Evolutionary conservation across 192 early-diverging fungal species (phyloP).

Genomic region (Entomortierella parvispora): DNA sequence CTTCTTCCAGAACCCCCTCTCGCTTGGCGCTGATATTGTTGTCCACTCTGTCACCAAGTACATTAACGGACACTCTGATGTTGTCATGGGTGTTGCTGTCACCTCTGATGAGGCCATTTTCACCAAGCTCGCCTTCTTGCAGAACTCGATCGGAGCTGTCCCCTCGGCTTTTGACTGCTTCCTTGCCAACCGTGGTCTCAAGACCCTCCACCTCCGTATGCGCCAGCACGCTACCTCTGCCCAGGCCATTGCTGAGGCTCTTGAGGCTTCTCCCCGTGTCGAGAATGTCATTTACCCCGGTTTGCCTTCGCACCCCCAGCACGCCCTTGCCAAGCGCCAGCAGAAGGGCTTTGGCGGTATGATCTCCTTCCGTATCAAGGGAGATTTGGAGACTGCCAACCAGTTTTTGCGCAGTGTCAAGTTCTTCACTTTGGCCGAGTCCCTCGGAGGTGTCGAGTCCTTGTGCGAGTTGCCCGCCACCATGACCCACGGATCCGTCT

Average conservation of each 20-base stretch:
- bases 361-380: slow-evolving; percentile 94
- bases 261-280: slow-evolving; percentile 78
- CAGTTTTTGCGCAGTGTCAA: slow-evolving; percentile 81
- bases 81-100: slow-evolving; percentile 95
- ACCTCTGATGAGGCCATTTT: slow-evolving; percentile 80
- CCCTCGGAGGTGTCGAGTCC: slow-evolving; percentile 94
- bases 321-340: slow-evolving; percentile 89
- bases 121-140: slow-evolving; percentile 87
- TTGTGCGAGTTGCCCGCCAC: slow-evolving; percentile 93
- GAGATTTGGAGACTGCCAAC: slow-evolving; percentile 82
- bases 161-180: slow-evolving; percentile 98
- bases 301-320: slow-evolving; percentile 89
- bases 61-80: slow-evolving; percentile 98
- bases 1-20: slow-evolving; percentile 91
- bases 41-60: slow-evolving; percentile 99
- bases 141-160: slow-evolving; percentile 97
- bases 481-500: slow-evolving; percentile 96
- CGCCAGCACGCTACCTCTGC: slow-evolving; percentile 89
- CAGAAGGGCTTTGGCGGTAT: slow-evolving; percentile 96
- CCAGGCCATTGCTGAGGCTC: slow-evolving; percentile 79
- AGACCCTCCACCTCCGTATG: slow-evolving; percentile 97
- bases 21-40: slow-evolving; percentile 95
- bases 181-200: slow-evolving; percentile 93
- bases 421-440: slow-evolving; percentile 96
- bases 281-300: slow-evolving; percentile 95